Base-by-base conservation (phyloP, 2,329 filamentous ascomycete species). In the Metarhizium guizhouense region DNA sequence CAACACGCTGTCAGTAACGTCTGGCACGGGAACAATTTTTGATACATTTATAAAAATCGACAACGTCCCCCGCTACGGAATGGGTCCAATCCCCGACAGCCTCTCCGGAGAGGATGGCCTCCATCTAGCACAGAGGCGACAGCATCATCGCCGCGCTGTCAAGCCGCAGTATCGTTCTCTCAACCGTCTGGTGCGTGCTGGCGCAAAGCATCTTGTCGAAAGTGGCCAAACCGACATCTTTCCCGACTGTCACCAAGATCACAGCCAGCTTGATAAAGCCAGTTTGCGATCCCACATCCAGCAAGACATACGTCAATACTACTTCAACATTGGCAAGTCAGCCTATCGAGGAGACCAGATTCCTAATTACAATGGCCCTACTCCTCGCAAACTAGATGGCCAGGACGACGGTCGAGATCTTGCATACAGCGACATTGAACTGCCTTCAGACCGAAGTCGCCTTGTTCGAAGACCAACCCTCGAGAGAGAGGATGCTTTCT, bases 401-500 rank as follows among this genome's bases (percentile, higher is more conserved):
- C 64, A 66, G 58, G 60, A 63, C 8, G 72, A 74, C 57, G 69
- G 66, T 40, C 58, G 64, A 30, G 68, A 68, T 10, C 65, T 74
- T 18, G 72, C 72, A 1, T 63, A 62, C 18, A 70, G 68, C 56
- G 59, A 63, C 43, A 58, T 70, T n/a, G 62, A 64, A n/a, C 65
- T 74, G 3, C 72, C 73, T 2, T 66, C 69, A 36, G 73, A 76
- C 57, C 57, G 63, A 40, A 62, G 59, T 14, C 65, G 66, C 14
- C 66, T 70, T 30, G 57, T 58, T n/a, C 68, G 72, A 8, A 66
- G 65, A 8, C 76, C 76, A 2, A 70, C 69, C 1, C 68, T 78
- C 25, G 75, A 76, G 58, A 67, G 76, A 10, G 71, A 78, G 60
- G 74, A 76, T 47, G 76, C 76, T 6, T 79, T 79, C 45, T 67